Conservation (phyloP, 345 rosid species). For the Murraya koenigii region DNA sequence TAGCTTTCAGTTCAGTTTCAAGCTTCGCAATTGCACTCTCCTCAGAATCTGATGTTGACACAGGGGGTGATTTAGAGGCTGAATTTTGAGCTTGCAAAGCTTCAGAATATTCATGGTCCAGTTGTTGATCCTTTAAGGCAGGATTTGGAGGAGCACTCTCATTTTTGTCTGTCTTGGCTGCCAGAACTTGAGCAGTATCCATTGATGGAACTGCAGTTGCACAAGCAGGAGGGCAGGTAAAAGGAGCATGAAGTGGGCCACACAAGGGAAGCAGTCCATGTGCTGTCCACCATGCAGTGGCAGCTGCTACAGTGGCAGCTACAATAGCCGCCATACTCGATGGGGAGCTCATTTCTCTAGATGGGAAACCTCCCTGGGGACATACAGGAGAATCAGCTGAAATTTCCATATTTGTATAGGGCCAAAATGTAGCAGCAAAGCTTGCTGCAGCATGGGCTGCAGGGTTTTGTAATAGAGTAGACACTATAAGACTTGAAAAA, state of each 20-base stretch:
- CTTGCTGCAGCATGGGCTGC: conserved; percentile 82
- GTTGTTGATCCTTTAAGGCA: conserved; percentile 35
- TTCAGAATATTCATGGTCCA: conserved; percentile 46
- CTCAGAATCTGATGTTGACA: conserved; percentile 51
- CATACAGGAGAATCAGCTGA: conserved; percentile 50
- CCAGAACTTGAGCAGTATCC: conserved; percentile 35
- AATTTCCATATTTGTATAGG: conserved; percentile 51
- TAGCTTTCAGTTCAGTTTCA: conserved; percentile 31
- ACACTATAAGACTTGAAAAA: conserved; percentile 68
- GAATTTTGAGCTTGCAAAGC: conserved; percentile 54
- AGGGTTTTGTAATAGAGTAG: conserved; percentile 77
- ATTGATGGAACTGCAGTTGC: conserved; percentile 37
- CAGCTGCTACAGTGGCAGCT: conserved; percentile 93
- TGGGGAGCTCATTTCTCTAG: conserved; percentile 45
- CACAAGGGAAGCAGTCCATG: conserved; percentile 82
- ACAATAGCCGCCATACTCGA: conserved; percentile 74
- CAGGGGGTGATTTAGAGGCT: conserved; percentile 46
- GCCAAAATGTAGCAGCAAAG: conserved; percentile 79
- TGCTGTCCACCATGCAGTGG: conserved; percentile 98
- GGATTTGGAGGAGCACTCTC: conserved; percentile 32
- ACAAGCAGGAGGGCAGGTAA: conserved; percentile 48
- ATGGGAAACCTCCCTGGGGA: conserved; percentile 36
- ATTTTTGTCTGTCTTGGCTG: conserved; percentile 32
- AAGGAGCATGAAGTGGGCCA: conserved; percentile 59
- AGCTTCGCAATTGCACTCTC: conserved; percentile 49